phyloP scores from a whole-genome alignment of 2,329 filamentous ascomycete species.

The Aspergillus carbonarius region DNA sequence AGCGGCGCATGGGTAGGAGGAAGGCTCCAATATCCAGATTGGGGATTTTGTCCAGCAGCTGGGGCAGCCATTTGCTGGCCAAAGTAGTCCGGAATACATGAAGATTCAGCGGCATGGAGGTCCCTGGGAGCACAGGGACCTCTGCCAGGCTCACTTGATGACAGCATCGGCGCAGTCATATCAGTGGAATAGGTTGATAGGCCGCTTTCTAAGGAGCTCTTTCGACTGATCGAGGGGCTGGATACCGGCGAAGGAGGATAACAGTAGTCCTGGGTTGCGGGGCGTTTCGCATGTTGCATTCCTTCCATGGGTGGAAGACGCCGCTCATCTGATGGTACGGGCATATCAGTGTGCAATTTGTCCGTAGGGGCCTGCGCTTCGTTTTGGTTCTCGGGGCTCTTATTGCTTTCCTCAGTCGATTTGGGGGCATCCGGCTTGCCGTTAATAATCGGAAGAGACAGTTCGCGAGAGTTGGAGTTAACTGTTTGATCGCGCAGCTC shows the following conservation, averaged over 20 bases:
- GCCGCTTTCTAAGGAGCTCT: conserved; percentile 19
- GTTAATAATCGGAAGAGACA: conserved; percentile 4
- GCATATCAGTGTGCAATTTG: conserved; percentile 5
- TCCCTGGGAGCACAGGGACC: conserved; percentile 6
- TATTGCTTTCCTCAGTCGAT: neutral
- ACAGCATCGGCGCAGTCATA: conserved; percentile 15
- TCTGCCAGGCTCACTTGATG: conserved; percentile 8
- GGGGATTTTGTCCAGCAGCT: conserved; percentile 5
- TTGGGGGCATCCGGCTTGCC: conserved; percentile 8
- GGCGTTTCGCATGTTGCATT: conserved; percentile 4
- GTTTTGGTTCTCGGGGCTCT: neutral
- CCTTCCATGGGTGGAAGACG: neutral
- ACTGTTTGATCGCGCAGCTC: conserved; percentile 13
- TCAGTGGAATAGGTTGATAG: conserved; percentile 18
- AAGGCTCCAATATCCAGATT: conserved; percentile 16
- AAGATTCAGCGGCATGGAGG: conserved; percentile 5
- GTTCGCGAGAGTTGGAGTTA: conserved; percentile 1
- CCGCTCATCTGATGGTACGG: neutral
- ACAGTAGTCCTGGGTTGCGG: conserved; percentile 9
- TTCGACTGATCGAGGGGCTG: conserved; percentile 17
- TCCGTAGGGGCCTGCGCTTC: neutral
- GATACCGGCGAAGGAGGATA: conserved; percentile 19
- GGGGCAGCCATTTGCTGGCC: conserved; percentile 15
- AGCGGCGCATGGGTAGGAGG: conserved; percentile 11
- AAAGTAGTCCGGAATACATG: conserved; percentile 20